Evolutionary conservation across 805 yeast genomes (phyloP), one percentile per base, ranked within the genome.

Genomic region (Teunomyces atbi): DNA sequence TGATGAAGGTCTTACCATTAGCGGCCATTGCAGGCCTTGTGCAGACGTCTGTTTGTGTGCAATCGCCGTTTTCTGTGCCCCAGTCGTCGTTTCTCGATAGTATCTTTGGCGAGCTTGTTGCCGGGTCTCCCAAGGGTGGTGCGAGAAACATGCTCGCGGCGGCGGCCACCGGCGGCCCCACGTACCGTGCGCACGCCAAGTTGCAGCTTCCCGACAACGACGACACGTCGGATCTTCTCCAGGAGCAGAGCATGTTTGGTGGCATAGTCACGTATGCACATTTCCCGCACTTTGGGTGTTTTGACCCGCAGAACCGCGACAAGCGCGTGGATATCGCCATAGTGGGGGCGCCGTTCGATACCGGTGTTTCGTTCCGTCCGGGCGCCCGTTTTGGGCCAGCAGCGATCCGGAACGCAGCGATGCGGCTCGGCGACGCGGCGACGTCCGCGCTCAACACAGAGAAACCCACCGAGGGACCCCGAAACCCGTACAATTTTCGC

Each of bases 381-480:
- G 84, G 84, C 2, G 82, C 84, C 4, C 59, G 84, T 29, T 79
- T 80, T 59, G 84, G 84, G 0, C 84, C 84, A 1, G 77, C 75
- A 52, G 76, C 77, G 0, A 71, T 78, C 10, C 62, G 83, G 49
- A 68, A 64, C 51, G 74, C 69, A 0, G 70, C 79, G 4, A 62
- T 78, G 51, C 59, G 84, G 50, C 54, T 79, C 11, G 66, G 74
- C 1, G 58, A 51, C 11, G 73, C 78, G 2, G 49, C 56, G 7
- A 29, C 13, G 10, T 30, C 32, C 10, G 32, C 28, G n/a, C 28
- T 39, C 19, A 29, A 39, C 12, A 21, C 33, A 2, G 39, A 39
- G 5, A 49, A 47, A 37, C 15, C 23, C 12, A 36, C 39, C 6
- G 32, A 21, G 16, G 46, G 46, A 21, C 55, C 59, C 35, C 48